Evolutionary conservation across 192 early-diverging fungal species (phyloP), one percentile per base, ranked within the genome.

Genomic region (Phlyctochytrium planicorne): DNA sequence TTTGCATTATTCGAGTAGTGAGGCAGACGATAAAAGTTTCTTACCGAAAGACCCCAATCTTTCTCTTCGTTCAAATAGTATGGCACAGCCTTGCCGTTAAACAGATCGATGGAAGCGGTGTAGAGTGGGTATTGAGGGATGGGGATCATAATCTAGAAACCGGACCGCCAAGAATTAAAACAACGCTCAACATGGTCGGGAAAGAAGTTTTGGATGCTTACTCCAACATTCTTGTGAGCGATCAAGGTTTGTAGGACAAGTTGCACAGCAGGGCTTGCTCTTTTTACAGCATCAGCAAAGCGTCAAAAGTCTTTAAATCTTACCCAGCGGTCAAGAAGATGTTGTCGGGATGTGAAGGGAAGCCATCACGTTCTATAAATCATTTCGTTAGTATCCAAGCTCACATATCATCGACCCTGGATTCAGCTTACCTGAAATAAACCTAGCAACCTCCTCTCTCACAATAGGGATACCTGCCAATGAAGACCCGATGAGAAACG

Each of bases 91-190:
- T 87, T 81, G n/a, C 92, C 94, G 66, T 92, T 82, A 69, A 91
- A 85, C 24, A 95, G 84, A 1, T 91, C 85, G 53, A 99, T 81
- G 0, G 93, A 90, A 30, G 95, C 97, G 12, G 93, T 92, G 83
- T 99, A 99, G 30, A 99, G 87, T 57, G 97, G 97, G 72, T 99
- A 99, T 74, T 99, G 97, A 34, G 97, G 97, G 60, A 99, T 95
- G 27, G 97, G 97, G 69, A 98, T 98, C 95, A 99, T 94, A 72
- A 99, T 91, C 75, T 78, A 36, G 17, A 32, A 53, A 76, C n/a
- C n/a, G n/a, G n/a, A n/a, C n/a, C n/a, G 10, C 30, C 16, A 29
- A 31, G 29, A 4, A 12, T 66, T 34, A 69, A 63, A 2, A 40
- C 23, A 73, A 2, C 24, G 14, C 20, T 20, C 36, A 50, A 59